Conservation (phyloP, 345 rosid genomes). For the Sonneratia caseolaris region DNA sequence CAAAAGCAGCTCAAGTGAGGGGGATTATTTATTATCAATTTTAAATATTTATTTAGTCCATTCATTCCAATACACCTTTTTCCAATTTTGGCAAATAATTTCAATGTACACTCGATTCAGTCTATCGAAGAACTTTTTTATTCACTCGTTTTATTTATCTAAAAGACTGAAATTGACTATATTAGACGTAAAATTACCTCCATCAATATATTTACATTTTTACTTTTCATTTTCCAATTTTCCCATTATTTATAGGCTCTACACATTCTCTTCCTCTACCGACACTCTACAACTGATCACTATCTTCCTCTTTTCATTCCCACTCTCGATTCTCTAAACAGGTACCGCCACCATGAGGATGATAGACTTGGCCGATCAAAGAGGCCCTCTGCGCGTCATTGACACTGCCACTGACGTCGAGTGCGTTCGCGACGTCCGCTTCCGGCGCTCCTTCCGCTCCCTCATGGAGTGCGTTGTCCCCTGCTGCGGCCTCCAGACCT, state of each 20-base stretch:
- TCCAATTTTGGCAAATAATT: no score
- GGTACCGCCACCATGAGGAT: slow-evolving; percentile 37
- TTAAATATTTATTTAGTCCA: no score
- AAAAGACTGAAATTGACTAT: no score
- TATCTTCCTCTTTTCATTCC: background rate
- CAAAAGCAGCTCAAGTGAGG: no score
- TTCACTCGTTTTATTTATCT: no score
- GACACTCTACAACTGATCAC: no score
- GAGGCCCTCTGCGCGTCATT: slow-evolving; percentile 35
- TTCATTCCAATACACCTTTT: no score
- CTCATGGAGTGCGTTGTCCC: slow-evolving; percentile 67
- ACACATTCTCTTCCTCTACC: slow-evolving; percentile 10
- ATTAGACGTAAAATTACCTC: no score
- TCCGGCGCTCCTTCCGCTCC: slow-evolving; percentile 62
- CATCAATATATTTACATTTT: no score
- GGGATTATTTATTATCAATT: no score
- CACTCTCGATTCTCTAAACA: background rate
- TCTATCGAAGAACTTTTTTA: no score
- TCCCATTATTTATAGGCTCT: slow-evolving; percentile 19
- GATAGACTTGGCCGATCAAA: slow-evolving; percentile 48
- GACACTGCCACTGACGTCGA: slow-evolving; percentile 59
- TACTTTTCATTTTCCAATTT: background rate
- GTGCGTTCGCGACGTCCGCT: slow-evolving; percentile 53
- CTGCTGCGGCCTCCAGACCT: slow-evolving; percentile 27
- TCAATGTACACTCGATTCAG: no score